Base-by-base conservation (phyloP, 2,329 filamentous ascomycete species). In the Lecanicillium sp. region DNA sequence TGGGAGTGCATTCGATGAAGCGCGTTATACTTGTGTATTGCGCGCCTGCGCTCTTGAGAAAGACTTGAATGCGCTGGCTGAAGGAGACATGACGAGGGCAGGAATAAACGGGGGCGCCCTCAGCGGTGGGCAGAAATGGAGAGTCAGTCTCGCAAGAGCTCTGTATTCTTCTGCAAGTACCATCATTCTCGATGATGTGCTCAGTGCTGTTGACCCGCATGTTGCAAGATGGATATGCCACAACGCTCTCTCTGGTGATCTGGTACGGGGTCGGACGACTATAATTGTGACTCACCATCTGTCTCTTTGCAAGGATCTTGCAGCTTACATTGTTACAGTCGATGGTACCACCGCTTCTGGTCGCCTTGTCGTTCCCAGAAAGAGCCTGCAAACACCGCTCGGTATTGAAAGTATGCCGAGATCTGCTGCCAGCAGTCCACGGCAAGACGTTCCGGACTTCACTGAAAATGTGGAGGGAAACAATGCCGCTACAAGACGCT, bases 61-160 rank as follows among this genome's bases (percentile, higher is more conserved):
- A 57, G 86, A 90, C 55, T 65, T 90, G 21, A 75, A 81, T 15
- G 83, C 86, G 72, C 72, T 90, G 7, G 67, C 76, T 0, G 81
- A 87, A 56, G 84, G 84, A 4, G 84, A 88, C 54, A 62, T 75
- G 23, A 89, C 86, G 0, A 83, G 87, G 54, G 85, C 89, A 45
- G 86, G 86, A 8, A 82, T 83, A 1, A 87, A 87, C 54, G 86
- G 86, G 8, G 85, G 88, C 55, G 86, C 87, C 55, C 67, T 90
- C 7, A 86, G 81, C 54, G 86, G 86, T 51, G 86, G 86, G 0
- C 86, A 90, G 60, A 78, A 83, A 56, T 87, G 85, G 82, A 75
- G 86, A 49, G 73, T 89, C 32, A 84, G 83, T 1, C 81, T 90
- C 54, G 86, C 85, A 1, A 70, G 86, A 37, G 84, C 85, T 1